A percentile compares a stretch with the other conserved stretches of the same genome.
Conservation (phyloP, 116 monocot genomes). For the Phalaenopsis hybrid region DNA sequence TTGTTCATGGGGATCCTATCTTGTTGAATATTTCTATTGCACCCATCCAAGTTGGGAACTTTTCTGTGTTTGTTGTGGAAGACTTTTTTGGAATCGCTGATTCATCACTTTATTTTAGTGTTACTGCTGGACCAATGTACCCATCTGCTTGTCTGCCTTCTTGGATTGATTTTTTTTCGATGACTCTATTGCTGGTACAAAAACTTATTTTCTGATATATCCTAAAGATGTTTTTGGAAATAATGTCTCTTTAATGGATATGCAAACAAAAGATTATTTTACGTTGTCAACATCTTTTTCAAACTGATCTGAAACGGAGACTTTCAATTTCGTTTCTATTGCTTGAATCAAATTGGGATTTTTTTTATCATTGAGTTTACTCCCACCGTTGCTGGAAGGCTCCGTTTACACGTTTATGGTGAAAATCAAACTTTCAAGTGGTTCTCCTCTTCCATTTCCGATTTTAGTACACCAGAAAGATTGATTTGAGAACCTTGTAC, state of each 20-base stretch:
- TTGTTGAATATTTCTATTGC: constrained; percentile 62
- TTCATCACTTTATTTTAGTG: constrained; percentile 58
- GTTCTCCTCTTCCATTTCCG: constrained; percentile 53
- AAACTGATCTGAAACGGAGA: constrained; percentile 42
- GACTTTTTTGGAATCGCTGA: constrained; percentile 49
- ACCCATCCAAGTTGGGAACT: constrained; percentile 57
- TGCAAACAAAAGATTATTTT: constrained; percentile 30
- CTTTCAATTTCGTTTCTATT: constrained; percentile 27
- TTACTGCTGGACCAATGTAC: constrained; percentile 42
- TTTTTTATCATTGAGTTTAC: constrained; percentile 49
- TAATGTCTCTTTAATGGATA: constrained; percentile 31
- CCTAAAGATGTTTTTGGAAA: constrained; percentile 86
- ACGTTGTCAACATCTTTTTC: constrained; percentile 27
- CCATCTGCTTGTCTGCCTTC: constrained; percentile 58
- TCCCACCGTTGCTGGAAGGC: constrained; percentile 42
- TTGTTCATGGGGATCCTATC: constrained; percentile 34
- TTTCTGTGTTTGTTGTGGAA: constrained; percentile 44
- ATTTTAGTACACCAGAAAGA: constrained; percentile 70
- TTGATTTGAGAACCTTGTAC: constrained; percentile 65
- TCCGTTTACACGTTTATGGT: constrained; percentile 44
- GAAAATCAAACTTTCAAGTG: constrained; percentile 41
- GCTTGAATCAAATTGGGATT: constrained; percentile 50
- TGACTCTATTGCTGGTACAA: constrained; percentile 57
- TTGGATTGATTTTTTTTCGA: constrained; percentile 31
- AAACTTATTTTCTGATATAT: constrained; percentile 41